phyloP scores from a whole-genome alignment of 148 eudicot species.

The Spergularia marina region DNA sequence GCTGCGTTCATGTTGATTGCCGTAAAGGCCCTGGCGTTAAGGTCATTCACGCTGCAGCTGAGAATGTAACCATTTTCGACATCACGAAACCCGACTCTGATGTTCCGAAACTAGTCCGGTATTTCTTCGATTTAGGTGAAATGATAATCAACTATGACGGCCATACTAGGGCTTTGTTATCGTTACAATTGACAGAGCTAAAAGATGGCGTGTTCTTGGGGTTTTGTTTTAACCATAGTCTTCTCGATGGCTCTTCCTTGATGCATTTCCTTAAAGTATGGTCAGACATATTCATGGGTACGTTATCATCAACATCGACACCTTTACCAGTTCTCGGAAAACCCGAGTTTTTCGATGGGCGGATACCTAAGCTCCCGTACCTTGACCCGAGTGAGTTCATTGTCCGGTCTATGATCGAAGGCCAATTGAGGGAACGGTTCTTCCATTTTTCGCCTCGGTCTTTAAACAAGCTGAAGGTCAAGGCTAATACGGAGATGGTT shows the following conservation, averaged over 20 bases:
- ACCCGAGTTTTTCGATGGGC: background rate
- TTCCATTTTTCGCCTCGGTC: slow-evolving; percentile 23
- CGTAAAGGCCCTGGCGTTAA: slow-evolving; percentile 39
- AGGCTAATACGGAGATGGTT: slow-evolving; percentile 17
- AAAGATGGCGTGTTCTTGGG: slow-evolving; percentile 1
- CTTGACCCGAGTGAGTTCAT: slow-evolving; percentile 1
- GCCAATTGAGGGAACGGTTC: slow-evolving; percentile 12
- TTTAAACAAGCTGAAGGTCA: slow-evolving; percentile 15
- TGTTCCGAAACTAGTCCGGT: slow-evolving; percentile 31
- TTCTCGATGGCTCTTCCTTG: background rate
- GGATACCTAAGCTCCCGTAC: background rate
- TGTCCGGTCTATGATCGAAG: background rate
- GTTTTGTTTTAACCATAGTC: slow-evolving; percentile 4
- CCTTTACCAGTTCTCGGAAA: background rate
- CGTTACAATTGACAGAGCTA: background rate
- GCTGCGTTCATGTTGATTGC: slow-evolving; percentile 24
- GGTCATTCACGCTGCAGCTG: slow-evolving; percentile 40
- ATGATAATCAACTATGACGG: slow-evolving; percentile 40
- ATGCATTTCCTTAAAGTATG: background rate
- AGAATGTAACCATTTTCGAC: slow-evolving; percentile 18
- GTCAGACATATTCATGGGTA: background rate
- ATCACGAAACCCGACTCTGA: slow-evolving; percentile 12
- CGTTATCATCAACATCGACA: background rate
- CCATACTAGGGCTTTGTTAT: slow-evolving; percentile 20
- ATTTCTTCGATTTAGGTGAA: slow-evolving; percentile 34